Evolutionary conservation across 2,329 filamentous ascomycete genomes (phyloP), one percentile per base, ranked within the genome.

Genomic region (Thielaviopsis euricoi): DNA sequence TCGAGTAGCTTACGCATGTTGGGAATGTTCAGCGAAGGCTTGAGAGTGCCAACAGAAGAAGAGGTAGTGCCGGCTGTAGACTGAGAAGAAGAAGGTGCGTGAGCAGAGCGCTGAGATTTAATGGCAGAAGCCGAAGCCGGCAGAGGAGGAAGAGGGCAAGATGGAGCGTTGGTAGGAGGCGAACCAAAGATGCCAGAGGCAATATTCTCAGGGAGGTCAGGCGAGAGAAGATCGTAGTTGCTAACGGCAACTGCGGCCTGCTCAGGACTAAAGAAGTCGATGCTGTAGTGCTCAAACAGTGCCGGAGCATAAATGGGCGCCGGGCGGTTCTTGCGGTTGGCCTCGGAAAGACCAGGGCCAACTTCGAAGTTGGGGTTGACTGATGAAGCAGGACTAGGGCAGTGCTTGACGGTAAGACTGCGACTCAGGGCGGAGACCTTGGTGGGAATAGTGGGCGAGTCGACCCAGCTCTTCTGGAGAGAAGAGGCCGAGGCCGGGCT

Each of bases 251-350:
- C 48, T 2, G 25, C 52, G 12, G 56, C 56, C 43, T 58, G 56
- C 56, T 58, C 56, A 10, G 56, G 56, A 12, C 56, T 58, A n/a
- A 58, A 58, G 43, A 58, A 58, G 40, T 53, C 51, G 9, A 54
- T 51, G 23, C 43, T 52, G 22, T 58, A 58, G 23, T 58, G 40
- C 26, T 54, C 37, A 22, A 54, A 58, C 5, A 58, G 52, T 21
- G 52, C 43, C 13, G 56, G 56, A 19, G 56, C 56, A 58, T 58
- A 55, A 12, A 58, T 58, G 13, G 56, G 23, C 19, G 43, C 21
- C 3, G 56, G 56, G 21, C 56, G 56, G 21, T 21, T 12, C 21
- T 53, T 57, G 22, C 33, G 51, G 51, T 21, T 46, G 52, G 12
- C 26, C 13, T 49, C 17, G 7, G 54, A 50, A 22, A 56, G 9